These are phyloP conservation scores for Podospora anserina DNA, from an alignment of 495 filamentous ascomycete genomes.

Conservation along the genomic window DNA sequence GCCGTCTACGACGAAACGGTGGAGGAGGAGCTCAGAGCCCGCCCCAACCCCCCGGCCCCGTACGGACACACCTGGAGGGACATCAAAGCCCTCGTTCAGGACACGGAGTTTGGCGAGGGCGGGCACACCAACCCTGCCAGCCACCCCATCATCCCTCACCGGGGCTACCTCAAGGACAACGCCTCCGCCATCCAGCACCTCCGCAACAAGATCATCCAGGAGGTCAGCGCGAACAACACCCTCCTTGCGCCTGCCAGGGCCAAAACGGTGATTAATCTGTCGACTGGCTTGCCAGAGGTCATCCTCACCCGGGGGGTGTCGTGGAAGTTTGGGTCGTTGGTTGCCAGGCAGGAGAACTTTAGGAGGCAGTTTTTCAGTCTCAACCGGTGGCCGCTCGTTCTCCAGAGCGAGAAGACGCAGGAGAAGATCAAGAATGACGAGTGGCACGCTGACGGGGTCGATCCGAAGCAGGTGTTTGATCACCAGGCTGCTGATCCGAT, in stretches of 20 bases:
- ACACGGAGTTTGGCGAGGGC: neutral
- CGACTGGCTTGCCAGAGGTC: neutral
- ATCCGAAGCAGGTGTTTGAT: constrained; percentile 21
- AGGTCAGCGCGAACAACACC: constrained; percentile 25
- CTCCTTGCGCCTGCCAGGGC: constrained; percentile 27
- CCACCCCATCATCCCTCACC: neutral
- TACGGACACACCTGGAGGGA: neutral
- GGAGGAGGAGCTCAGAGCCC: neutral
- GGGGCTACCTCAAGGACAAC: neutral
- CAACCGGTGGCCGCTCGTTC: constrained; percentile 28
- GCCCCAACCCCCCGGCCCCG: neutral
- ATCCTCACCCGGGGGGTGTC: constrained; percentile 18
- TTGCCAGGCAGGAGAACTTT: neutral
- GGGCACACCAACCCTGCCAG: neutral
- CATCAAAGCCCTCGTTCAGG: neutral
- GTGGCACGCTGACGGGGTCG: constrained; percentile 13
- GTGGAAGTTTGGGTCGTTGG: constrained; percentile 27
- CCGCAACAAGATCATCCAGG: constrained; percentile 25
- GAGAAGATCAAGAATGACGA: neutral
- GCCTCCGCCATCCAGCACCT: neutral
- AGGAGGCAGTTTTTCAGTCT: constrained; percentile 23
- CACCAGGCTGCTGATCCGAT: constrained; percentile 17
- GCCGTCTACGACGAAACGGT: neutral
- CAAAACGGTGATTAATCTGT: neutral
- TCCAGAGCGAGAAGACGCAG: constrained; percentile 10